Conservation (phyloP, 225 moss, liverwort and hornwort genomes). For the Takakia lepidozioides region DNA sequence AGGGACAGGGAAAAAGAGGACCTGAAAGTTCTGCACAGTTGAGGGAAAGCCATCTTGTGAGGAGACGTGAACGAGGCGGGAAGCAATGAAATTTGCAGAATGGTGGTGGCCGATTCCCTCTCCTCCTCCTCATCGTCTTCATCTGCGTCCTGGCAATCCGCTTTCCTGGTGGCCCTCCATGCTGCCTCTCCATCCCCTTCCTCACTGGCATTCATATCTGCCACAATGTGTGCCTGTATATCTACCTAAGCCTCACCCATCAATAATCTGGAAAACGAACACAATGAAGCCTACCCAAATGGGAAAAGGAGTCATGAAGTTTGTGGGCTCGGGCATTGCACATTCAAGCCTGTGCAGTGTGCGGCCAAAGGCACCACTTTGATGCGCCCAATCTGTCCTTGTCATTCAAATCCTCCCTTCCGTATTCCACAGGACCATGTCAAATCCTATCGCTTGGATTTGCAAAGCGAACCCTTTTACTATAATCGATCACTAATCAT, state of each 20-base stretch:
- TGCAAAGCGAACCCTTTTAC: no score
- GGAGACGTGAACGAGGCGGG: slow-evolving; percentile 47
- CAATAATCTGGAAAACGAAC: no score
- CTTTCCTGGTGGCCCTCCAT: slow-evolving; percentile 23
- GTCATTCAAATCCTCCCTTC: no score
- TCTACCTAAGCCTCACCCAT: neutral
- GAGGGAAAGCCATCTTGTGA: slow-evolving; percentile 81
- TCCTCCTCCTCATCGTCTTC: slow-evolving; percentile 25
- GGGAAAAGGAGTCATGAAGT: no score
- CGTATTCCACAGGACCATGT: no score
- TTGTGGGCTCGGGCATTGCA: no score
- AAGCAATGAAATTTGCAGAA: slow-evolving; percentile 50
- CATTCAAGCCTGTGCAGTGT: no score
- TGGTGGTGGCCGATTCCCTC: slow-evolving; percentile 24
- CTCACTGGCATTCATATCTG: slow-evolving; percentile 39
- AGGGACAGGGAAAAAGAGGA: slow-evolving; percentile 1
- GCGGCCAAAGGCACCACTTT: no score
- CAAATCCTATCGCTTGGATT: no score
- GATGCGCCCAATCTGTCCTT: no score
- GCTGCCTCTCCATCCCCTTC: slow-evolving; percentile 29
- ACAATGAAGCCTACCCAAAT: no score
- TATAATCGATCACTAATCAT: no score
- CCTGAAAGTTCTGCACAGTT: slow-evolving; percentile 75
- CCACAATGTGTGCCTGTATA: neutral
- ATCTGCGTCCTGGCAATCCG: slow-evolving; percentile 9